A percentile compares a stretch with the other conserved stretches of the same genome.
phyloP scores from a whole-genome alignment of 2,329 filamentous ascomycete genomes.

The Alternaria triticina region DNA sequence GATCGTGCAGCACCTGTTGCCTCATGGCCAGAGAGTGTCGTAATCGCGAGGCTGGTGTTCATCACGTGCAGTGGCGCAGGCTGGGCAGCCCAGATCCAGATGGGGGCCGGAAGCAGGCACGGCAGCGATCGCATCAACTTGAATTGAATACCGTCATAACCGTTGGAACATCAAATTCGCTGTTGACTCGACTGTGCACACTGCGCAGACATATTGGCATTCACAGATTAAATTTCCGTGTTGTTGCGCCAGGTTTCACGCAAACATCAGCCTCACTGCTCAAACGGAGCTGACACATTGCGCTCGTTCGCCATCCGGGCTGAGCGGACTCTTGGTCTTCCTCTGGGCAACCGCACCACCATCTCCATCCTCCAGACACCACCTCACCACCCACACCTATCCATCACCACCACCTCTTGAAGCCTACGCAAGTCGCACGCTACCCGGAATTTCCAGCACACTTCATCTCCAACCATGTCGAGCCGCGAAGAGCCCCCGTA shows the following conservation, averaged over 20 bases:
- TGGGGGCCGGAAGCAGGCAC: constrained; percentile 4
- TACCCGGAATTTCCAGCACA: constrained; percentile 5
- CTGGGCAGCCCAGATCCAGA: background rate
- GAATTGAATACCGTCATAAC: constrained; percentile 10
- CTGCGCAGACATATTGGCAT: background rate
- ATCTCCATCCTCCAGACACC: constrained; percentile 32
- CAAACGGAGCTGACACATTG: constrained; percentile 40
- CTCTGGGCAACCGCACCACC: constrained; percentile 21
- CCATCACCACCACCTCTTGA: constrained; percentile 21
- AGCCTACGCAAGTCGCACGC: constrained; percentile 26
- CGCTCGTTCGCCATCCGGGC: constrained; percentile 26
- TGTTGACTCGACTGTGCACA: constrained; percentile 7
- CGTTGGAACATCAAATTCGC: constrained; percentile 2
- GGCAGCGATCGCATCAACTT: constrained; percentile 10
- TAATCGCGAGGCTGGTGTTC: constrained; percentile 5
- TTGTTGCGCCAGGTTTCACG: constrained; percentile 31
- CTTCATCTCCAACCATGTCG: constrained; percentile 47
- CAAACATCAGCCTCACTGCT: constrained; percentile 39
- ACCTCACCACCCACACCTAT: constrained; percentile 27
- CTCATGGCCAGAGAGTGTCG: background rate
- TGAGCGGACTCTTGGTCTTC: constrained; percentile 18
- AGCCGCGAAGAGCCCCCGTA: constrained; percentile 68
- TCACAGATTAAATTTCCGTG: constrained; percentile 7
- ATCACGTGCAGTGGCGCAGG: constrained; percentile 26
- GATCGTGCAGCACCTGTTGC: background rate